Percentiles rank a stretch among this genome's conserved stretches.
phyloP scores from a whole-genome alignment of 2,329 filamentous ascomycete species.

The Phoma sp. region DNA sequence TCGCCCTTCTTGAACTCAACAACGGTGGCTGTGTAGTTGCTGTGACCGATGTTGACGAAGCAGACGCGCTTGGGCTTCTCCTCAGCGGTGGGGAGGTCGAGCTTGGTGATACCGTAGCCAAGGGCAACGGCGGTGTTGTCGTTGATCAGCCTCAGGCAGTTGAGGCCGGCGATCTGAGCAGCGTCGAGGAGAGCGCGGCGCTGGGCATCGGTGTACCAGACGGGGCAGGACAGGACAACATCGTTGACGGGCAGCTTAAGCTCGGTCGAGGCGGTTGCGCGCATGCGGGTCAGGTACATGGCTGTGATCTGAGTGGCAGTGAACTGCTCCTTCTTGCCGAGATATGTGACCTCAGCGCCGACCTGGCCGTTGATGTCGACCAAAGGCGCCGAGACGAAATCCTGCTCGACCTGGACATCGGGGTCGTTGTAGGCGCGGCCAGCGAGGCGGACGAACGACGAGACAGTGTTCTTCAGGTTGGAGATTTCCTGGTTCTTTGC shows the following conservation, averaged over 20 bases:
- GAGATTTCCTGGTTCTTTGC: slow-evolving; percentile 99
- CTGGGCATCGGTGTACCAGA: slow-evolving; percentile 97
- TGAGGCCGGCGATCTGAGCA: slow-evolving; percentile 90
- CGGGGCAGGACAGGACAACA: slow-evolving; percentile 89
- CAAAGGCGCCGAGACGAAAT: slow-evolving; percentile 84
- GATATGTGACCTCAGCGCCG: slow-evolving; percentile 89
- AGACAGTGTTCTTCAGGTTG: slow-evolving; percentile 98
- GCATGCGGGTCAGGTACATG: slow-evolving; percentile 96
- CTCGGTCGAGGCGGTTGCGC: slow-evolving; percentile 83
- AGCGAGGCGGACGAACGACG: slow-evolving; percentile 87
- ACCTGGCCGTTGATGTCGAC: slow-evolving; percentile 93
- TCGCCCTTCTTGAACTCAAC: slow-evolving; percentile 98
- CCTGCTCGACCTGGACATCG: slow-evolving; percentile 90
- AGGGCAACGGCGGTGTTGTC: slow-evolving; percentile 96
- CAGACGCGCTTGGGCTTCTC: slow-evolving; percentile 90
- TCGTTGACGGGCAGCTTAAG: slow-evolving; percentile 90
- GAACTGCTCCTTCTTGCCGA: slow-evolving; percentile 95
- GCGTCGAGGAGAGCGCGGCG: slow-evolving; percentile 88
- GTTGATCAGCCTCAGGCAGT: slow-evolving; percentile 93
- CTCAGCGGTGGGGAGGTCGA: slow-evolving; percentile 84
- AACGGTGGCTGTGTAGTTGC: slow-evolving; percentile 91
- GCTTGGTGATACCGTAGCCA: slow-evolving; percentile 97
- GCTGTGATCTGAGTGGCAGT: slow-evolving; percentile 90
- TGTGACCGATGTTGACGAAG: slow-evolving; percentile 95
- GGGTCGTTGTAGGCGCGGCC: slow-evolving; percentile 87